Evolutionary conservation across 2,329 filamentous ascomycete genomes (phyloP).

Genomic region (Aureobasidium melanogenum): DNA sequence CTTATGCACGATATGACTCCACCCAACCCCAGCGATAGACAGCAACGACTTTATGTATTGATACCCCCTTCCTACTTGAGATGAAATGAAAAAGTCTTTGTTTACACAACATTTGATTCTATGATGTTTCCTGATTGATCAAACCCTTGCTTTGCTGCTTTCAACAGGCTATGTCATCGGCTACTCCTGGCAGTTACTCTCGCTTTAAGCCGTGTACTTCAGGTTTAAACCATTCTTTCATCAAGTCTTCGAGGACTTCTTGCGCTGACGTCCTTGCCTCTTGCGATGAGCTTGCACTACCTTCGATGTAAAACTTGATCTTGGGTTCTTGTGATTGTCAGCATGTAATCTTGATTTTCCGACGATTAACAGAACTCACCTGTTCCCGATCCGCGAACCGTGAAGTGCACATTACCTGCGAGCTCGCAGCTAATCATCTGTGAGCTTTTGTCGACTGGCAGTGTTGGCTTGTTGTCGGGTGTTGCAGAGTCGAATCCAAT

Average conservation of each 20-base stretch:
- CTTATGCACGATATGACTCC: neutral
- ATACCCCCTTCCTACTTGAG: neutral
- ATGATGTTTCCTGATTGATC: too few relatives aligned
- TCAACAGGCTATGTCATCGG: too few relatives aligned
- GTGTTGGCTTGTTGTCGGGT: slow-evolving; percentile 40
- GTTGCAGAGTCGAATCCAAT: slow-evolving; percentile 50
- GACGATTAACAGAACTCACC: neutral
- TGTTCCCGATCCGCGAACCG: slow-evolving; percentile 52
- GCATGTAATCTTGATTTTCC: neutral
- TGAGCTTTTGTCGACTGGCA: slow-evolving; percentile 48
- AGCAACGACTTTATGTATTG: slow-evolving; percentile 1
- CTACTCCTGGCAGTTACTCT: neutral
- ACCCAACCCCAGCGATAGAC: neutral
- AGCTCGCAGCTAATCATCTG: slow-evolving; percentile 59
- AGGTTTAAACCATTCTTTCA: slow-evolving; percentile 40
- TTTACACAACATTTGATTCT: neutral
- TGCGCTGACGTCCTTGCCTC: slow-evolving; percentile 37
- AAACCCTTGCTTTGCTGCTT: too few relatives aligned
- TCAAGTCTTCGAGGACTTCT: slow-evolving; percentile 36
- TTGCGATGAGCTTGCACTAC: slow-evolving; percentile 31
- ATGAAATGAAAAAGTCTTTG: neutral
- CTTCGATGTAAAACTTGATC: slow-evolving; percentile 53
- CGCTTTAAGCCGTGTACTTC: slow-evolving; percentile 21
- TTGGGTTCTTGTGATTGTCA: slow-evolving; percentile 43
- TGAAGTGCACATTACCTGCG: slow-evolving; percentile 48